Conservation (phyloP, 176 grass and related monocot species). For the Juncus inflexus region DNA sequence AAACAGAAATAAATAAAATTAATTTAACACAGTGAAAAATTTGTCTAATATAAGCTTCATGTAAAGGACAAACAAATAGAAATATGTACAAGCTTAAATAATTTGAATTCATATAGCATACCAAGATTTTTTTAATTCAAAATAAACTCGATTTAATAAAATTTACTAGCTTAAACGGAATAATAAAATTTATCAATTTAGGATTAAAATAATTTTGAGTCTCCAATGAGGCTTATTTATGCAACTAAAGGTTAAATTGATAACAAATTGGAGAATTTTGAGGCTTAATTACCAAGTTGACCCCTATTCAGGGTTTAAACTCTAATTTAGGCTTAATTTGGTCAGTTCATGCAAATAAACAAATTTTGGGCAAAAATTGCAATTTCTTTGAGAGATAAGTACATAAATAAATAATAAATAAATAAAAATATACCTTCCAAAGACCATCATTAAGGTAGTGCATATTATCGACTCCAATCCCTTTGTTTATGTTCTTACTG, state of each 20-base stretch:
- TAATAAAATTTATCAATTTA: neutral
- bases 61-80: neutral
- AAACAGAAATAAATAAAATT: neutral
- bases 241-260: neutral
- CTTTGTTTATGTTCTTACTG: constrained; percentile 90
- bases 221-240: neutral
- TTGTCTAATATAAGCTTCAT: too few relatives aligned
- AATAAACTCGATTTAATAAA: neutral
- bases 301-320: neutral
- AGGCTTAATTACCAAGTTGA: neutral
- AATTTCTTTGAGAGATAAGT: neutral
- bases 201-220: too few relatives aligned
- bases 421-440: constrained; percentile 71
- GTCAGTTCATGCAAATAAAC: neutral
- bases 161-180: neutral
- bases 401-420: constrained; percentile 10
- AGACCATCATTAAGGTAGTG: constrained; percentile 97
- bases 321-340: neutral
- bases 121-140: neutral
- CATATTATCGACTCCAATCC: constrained; percentile 98
- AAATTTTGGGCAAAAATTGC: too few relatives aligned
- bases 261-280: neutral
- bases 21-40: neutral
- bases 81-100: neutral
- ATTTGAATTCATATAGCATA: neutral